A percentile compares a stretch with the other conserved stretches of the same genome.
phyloP scores from a whole-genome alignment of 140 eudicot genomes.

The Ambrosia hybrid region DNA sequence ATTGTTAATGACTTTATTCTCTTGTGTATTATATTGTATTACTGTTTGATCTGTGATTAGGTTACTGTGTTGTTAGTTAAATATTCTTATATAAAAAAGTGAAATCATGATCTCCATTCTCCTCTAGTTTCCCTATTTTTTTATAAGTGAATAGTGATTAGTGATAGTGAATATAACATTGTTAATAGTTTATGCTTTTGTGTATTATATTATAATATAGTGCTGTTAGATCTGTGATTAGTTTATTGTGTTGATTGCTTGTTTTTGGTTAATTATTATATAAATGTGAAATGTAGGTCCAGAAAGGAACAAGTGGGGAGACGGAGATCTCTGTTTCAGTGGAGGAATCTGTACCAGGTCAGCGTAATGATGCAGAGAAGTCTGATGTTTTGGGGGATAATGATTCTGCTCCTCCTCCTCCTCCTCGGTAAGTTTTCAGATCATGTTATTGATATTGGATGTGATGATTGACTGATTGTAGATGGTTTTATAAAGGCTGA shows the following conservation, averaged over 20 bases:
- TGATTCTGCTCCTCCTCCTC: constrained; percentile 52
- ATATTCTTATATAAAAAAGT: too few relatives aligned
- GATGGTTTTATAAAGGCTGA: constrained; percentile 15
- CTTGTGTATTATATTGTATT: too few relatives aligned
- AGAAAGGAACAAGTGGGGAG: constrained; percentile 53
- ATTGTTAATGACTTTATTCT: neutral
- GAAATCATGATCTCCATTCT: too few relatives aligned
- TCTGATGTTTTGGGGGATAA: constrained; percentile 53
- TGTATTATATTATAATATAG: constrained; percentile 4
- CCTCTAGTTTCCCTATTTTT: too few relatives aligned
- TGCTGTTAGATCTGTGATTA: constrained; percentile 28
- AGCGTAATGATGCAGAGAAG: constrained; percentile 43
- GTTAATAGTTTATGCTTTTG: constrained; percentile 29
- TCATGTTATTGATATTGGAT: neutral
- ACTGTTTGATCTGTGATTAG: too few relatives aligned
- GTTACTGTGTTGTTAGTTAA: too few relatives aligned
- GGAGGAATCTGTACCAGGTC: constrained; percentile 48
- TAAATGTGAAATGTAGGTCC: constrained; percentile 52
- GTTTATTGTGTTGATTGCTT: constrained; percentile 19
- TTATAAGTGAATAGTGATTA: too few relatives aligned
- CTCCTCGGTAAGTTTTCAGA: constrained; percentile 44
- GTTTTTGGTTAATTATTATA: constrained; percentile 1
- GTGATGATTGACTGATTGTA: constrained; percentile 4
- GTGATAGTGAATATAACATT: constrained; percentile 9
- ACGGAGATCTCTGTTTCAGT: constrained; percentile 58